phyloP scores from a whole-genome alignment of 139 green algal genomes.

The Edaphochlamys debaryana region DNA sequence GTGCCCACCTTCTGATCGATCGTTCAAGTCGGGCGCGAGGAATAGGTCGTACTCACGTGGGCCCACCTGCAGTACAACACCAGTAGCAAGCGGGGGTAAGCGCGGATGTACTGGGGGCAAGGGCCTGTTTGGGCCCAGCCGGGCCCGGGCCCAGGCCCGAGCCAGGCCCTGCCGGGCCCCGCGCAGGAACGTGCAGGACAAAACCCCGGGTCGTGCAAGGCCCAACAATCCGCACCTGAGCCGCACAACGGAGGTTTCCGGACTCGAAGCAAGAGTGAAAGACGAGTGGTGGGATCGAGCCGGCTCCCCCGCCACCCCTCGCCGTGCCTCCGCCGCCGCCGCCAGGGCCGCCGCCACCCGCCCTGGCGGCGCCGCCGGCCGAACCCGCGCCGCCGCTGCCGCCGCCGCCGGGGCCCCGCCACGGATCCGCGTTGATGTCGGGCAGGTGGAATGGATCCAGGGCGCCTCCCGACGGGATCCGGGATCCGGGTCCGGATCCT shows the following conservation, averaged over 20 bases:
- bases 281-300: neutral
- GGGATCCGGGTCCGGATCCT: neutral
- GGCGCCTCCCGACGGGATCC: too few species aligned
- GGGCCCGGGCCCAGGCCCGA: neutral
- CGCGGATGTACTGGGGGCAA: too few species aligned
- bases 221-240: conserved; percentile 43
- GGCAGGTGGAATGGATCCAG: conserved; percentile 22
- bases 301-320: neutral
- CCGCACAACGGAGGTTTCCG: conserved; percentile 54
- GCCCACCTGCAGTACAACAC: conserved; percentile 51
- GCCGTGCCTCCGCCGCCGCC: neutral
- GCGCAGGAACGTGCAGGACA: neutral
- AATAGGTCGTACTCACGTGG: conserved; percentile 80
- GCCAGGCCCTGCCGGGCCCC: neutral
- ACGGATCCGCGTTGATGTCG: conserved; percentile 1
- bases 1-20: conserved; percentile 52
- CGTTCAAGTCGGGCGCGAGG: conserved; percentile 68
- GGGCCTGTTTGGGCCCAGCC: neutral
- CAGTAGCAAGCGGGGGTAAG: too few species aligned
- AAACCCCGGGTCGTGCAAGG: neutral
- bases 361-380: too few species aligned
- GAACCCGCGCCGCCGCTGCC: neutral
- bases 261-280: conserved; percentile 53
- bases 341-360: neutral
- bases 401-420: neutral